These are phyloP conservation scores for Sarocladium strictum DNA, from an alignment of 2,329 filamentous ascomycete genomes.

Conservation along the genomic window DNA sequence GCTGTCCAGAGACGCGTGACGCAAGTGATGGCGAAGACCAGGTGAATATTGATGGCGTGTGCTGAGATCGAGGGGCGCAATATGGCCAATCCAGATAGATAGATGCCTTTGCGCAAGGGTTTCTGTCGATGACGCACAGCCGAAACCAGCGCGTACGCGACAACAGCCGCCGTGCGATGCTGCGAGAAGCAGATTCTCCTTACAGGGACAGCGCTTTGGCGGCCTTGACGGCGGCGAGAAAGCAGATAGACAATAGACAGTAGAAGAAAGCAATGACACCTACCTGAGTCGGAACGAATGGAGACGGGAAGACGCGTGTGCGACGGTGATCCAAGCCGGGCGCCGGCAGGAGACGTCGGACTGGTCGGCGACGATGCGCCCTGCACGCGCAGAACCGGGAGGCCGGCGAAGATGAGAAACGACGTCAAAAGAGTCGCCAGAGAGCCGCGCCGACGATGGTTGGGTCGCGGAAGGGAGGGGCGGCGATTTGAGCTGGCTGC, in stretches of 20 bases:
- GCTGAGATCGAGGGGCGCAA: too few species aligned
- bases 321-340: not conserved
- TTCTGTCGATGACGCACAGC: not conserved
- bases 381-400: not conserved
- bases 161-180: not conserved
- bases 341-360: not conserved
- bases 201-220: too few species aligned
- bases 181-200: too few species aligned
- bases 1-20: not conserved
- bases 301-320: not conserved
- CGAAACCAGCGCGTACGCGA: not conserved
- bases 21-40: not conserved
- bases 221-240: too few species aligned
- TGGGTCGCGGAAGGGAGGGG: not conserved
- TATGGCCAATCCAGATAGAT: too few species aligned
- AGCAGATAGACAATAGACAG: not conserved
- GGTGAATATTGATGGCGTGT: too few species aligned
- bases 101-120: not conserved
- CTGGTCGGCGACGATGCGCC: constrained; percentile 3
- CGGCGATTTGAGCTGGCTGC: constrained; percentile 1
- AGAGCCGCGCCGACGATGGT: not conserved
- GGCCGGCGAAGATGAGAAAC: not conserved
- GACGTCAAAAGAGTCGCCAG: constrained; percentile 1
- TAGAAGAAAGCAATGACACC: not conserved
- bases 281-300: not conserved